phyloP scores from a whole-genome alignment of 2,329 filamentous ascomycete genomes.

The Juglanconis oblonga region DNA sequence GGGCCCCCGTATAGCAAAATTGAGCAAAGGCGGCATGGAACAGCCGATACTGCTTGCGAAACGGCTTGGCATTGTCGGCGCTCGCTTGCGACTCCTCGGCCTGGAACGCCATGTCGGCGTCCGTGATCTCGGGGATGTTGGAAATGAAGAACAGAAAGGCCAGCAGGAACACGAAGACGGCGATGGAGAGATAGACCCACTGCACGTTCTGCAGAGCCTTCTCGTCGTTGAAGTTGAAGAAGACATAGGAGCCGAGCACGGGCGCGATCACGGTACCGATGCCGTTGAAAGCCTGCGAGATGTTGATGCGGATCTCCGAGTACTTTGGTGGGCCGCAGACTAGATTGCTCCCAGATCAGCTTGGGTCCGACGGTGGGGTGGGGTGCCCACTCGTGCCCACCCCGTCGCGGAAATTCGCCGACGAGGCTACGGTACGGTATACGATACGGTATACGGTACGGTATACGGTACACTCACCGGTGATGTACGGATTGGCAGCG shows the following conservation, averaged over 20 bases:
- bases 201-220: constrained; percentile 65
- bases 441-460: no score
- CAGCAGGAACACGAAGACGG: constrained; percentile 65
- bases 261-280: constrained; percentile 72
- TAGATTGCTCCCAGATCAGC: constrained; percentile 16
- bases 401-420: no score
- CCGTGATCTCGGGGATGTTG: constrained; percentile 69
- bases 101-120: constrained; percentile 64
- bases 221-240: constrained; percentile 62
- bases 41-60: constrained; percentile 69
- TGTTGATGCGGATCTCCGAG: constrained; percentile 71
- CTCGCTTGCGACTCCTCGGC: constrained; percentile 51
- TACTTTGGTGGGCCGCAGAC: constrained; percentile 62
- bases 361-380: background rate
- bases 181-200: constrained; percentile 74
- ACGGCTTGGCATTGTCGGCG: constrained; percentile 54
- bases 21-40: constrained; percentile 75
- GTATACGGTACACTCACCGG: no score
- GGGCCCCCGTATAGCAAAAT: constrained; percentile 75
- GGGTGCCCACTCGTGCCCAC: no score
- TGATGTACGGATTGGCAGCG: constrained; percentile 72
- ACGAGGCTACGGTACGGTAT: no score
- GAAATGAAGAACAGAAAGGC: constrained; percentile 65
- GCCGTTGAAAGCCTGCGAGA: constrained; percentile 75
- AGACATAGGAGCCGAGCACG: constrained; percentile 68